A percentile compares a stretch with the other conserved stretches of the same genome.
Conservation (phyloP, 192 early-diverging fungal genomes). For the Backusella morwellensis region DNA sequence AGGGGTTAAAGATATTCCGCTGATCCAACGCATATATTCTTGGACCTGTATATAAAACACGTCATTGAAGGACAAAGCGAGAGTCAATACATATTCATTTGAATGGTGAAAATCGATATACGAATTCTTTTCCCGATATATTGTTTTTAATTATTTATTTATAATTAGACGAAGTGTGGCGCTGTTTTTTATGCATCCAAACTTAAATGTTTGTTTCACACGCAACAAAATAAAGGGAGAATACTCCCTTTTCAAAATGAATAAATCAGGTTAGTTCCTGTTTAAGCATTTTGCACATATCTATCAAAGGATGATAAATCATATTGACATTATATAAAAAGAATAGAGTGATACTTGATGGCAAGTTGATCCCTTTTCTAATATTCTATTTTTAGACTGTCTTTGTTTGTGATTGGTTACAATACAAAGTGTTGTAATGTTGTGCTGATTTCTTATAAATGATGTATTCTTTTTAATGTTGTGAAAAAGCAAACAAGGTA, state of each 20-base stretch:
- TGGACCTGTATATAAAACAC: too few relatives aligned
- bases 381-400: not conserved
- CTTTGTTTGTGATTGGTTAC: not conserved
- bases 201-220: constrained; percentile 1
- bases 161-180: not conserved
- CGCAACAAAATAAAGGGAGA: not conserved
- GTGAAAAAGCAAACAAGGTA: not conserved
- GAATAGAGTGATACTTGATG: not conserved
- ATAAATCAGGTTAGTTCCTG: not conserved
- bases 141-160: not conserved
- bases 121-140: too few relatives aligned
- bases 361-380: not conserved
- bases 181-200: constrained; percentile 5
- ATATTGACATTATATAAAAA: not conserved
- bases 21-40: too few relatives aligned
- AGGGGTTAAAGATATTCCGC: too few relatives aligned
- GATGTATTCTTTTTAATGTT: not conserved
- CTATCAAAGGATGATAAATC: not conserved
- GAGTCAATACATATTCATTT: too few relatives aligned
- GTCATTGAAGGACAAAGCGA: too few relatives aligned
- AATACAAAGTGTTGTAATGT: not conserved
- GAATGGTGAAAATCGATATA: too few relatives aligned
- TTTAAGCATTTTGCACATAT: not conserved
- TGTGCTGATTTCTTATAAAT: too few relatives aligned
- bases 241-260: not conserved